Percentiles rank a stretch among this genome's conserved stretches.
Conservation (phyloP, 2,329 filamentous ascomycete genomes). For the Fusarium tupiense region DNA sequence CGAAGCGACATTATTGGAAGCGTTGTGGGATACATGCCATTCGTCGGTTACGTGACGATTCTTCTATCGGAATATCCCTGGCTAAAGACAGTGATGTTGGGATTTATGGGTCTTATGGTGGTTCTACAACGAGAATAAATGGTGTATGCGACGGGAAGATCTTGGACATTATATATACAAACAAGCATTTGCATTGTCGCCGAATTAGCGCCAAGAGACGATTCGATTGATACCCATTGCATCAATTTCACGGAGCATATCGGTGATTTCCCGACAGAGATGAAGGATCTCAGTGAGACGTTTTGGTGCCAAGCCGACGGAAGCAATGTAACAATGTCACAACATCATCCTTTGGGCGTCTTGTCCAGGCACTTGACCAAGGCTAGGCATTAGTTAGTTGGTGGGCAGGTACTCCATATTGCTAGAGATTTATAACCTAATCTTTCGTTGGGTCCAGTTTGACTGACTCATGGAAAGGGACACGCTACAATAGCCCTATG, state of each 20-base stretch:
- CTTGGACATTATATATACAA: not conserved
- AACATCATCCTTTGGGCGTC: not conserved
- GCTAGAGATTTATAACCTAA: not conserved
- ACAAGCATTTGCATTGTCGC: not conserved
- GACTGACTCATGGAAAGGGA: not conserved
- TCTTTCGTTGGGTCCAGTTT: not conserved
- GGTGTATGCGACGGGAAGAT: not conserved
- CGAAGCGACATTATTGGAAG: constrained; percentile 93
- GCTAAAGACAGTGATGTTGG: constrained; percentile 95
- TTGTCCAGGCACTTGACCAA: not conserved
- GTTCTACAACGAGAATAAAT: constrained; percentile 86
- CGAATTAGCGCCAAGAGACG: not conserved
- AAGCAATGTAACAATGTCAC: constrained; percentile 7
- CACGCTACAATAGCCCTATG: constrained; percentile 19
- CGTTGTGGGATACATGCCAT: constrained; percentile 90
- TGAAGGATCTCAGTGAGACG: not conserved
- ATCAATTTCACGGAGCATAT: constrained; percentile 6
- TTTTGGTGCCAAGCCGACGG: constrained; percentile 9
- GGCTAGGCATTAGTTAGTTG: not conserved
- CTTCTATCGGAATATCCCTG: constrained; percentile 94
- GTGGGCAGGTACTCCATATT: not conserved
- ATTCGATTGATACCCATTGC: constrained; percentile 25
- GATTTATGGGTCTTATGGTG: constrained; percentile 93
- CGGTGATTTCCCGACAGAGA: constrained; percentile 12
- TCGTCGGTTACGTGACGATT: constrained; percentile 97